These are phyloP conservation scores for Jamesozyma gamospora DNA, from an alignment of 805 yeast genomes.

Conservation along the genomic window DNA sequence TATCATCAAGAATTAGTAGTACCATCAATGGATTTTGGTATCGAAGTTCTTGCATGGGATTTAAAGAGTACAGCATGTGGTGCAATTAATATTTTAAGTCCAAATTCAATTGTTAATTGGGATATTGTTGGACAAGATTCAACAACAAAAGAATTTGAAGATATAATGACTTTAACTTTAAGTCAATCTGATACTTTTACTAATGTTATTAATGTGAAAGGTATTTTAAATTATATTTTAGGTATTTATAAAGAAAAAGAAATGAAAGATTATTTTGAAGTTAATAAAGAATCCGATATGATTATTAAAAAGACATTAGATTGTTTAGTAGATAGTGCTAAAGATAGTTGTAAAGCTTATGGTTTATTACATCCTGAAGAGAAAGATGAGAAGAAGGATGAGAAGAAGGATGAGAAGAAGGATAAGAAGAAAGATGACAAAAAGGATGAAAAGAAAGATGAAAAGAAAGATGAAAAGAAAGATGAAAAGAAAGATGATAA, in stretches of 20 bases:
- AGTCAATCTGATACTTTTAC: conserved; percentile 34
- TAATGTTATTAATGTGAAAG: conserved; percentile 29
- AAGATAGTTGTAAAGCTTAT: conserved; percentile 8
- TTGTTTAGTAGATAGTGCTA: conserved; percentile 2
- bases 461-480: too few relatives aligned
- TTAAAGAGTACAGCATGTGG: conserved; percentile 8
- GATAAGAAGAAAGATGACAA: too few relatives aligned
- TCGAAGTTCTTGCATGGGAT: conserved; percentile 12
- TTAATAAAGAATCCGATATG: conserved; percentile 6
- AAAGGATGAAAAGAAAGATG: too few relatives aligned
- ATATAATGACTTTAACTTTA: conserved; percentile 32
- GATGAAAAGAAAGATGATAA: too few relatives aligned
- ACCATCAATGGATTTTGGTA: conserved; percentile 11
- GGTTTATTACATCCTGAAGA: conserved; percentile 6
- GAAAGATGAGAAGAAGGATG: background rate
- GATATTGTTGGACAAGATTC: conserved; percentile 11
- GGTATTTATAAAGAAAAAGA: conserved; percentile 23
- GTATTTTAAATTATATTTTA: conserved; percentile 30
- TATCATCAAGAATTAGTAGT: conserved; percentile 14
- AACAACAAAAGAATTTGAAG: conserved; percentile 19
- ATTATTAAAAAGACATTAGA: conserved; percentile 4
- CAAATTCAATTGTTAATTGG: conserved; percentile 15
- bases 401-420: too few relatives aligned
- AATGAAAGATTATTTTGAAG: conserved; percentile 8
- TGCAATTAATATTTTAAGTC: conserved; percentile 10